Conservation (phyloP, 108 stramenopile genomes). For the Nitzschia inconspicua region DNA sequence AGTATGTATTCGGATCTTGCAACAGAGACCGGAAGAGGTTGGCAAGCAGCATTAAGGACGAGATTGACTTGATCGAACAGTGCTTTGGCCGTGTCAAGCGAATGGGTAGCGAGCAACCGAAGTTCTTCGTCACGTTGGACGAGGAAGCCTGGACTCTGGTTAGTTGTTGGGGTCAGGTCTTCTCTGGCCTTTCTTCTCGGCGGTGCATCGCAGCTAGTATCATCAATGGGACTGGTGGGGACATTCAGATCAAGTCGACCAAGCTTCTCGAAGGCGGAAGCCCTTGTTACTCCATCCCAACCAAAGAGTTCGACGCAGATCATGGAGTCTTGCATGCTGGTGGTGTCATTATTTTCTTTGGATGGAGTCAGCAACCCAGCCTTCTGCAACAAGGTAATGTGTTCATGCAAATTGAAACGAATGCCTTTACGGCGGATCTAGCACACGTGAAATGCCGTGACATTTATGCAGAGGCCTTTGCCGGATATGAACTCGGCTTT, state of each 20-base stretch:
- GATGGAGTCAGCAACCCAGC: conserved; percentile 69
- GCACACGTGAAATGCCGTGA: conserved; percentile 47
- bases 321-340: conserved; percentile 68
- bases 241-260: conserved; percentile 70
- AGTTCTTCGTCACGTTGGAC: conserved; percentile 59
- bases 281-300: conserved; percentile 64
- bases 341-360: conserved; percentile 71
- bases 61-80: conserved; percentile 65
- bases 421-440: conserved; percentile 58
- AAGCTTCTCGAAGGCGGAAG: conserved; percentile 73
- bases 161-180: conserved; percentile 63
- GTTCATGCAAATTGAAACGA: conserved; percentile 74
- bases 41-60: conserved; percentile 48
- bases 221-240: conserved; percentile 67
- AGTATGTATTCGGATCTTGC: conserved; percentile 67
- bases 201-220: conserved; percentile 72
- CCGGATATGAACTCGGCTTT: conserved; percentile 62
- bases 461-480: conserved; percentile 43
- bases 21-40: conserved; percentile 41
- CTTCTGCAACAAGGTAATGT: conserved; percentile 67
- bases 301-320: conserved; percentile 57
- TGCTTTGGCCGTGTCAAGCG: conserved; percentile 55
- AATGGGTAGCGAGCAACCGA: conserved; percentile 47
- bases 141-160: conserved; percentile 76
- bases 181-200: conserved; percentile 66